These are phyloP conservation scores for Coniochaeta sp. DNA, from an alignment of 2,329 filamentous ascomycete genomes.

Conservation along the genomic window DNA sequence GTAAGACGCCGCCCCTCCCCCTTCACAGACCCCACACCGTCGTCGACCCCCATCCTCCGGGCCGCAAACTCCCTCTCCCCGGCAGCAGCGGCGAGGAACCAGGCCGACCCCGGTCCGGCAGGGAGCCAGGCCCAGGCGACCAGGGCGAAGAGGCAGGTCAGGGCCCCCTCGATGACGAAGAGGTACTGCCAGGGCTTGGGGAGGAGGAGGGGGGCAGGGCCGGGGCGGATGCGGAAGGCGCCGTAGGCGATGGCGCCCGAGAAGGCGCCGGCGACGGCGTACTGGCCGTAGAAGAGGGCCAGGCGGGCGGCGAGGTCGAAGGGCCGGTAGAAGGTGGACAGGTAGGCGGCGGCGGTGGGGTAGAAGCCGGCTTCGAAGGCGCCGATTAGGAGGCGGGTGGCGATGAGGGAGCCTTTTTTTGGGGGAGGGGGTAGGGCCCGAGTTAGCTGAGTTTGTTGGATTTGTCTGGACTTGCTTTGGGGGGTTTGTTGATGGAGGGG, in stretches of 20 bases:
- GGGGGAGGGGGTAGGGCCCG: no score
- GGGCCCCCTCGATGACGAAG: conserved; percentile 33
- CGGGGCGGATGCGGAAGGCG: conserved; percentile 27
- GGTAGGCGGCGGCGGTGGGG: conserved; percentile 44
- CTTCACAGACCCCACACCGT: conserved; percentile 21
- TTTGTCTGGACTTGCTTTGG: no score
- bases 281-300: conserved; percentile 49
- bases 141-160: conserved; percentile 29
- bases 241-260: conserved; percentile 41
- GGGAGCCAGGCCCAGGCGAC: conserved; percentile 30
- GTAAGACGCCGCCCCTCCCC: conserved; percentile 12
- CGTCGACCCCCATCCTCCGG: conserved; percentile 25
- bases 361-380: conserved; percentile 44
- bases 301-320: conserved; percentile 48
- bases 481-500: no score
- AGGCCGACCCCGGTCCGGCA: conserved; percentile 24
- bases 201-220: no score
- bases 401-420: conserved; percentile 13
- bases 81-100: conserved; percentile 24
- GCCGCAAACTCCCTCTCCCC: conserved; percentile 27
- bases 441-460: no score
- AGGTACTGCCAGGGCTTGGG: conserved; percentile 33
- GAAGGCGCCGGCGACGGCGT: conserved; percentile 46
- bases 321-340: conserved; percentile 49
- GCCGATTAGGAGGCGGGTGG: conserved; percentile 15